Percentiles rank a stretch among this genome's conserved stretches.
These are phyloP conservation scores for Lactarius vividus DNA, from an alignment of 768 basidiomycete genomes.

Conservation along the genomic window DNA sequence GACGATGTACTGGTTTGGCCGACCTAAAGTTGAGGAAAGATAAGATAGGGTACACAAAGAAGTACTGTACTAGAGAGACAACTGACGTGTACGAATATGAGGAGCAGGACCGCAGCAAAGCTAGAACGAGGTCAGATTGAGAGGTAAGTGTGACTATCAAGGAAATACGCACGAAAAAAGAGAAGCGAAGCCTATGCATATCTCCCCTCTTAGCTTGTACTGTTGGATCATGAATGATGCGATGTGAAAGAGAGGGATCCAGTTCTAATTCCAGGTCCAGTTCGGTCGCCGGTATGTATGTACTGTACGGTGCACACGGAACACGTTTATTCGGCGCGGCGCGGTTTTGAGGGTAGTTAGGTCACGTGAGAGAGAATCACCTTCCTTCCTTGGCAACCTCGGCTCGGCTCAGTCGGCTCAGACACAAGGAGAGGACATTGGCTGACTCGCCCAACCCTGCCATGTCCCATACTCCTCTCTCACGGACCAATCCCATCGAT, in stretches of 20 bases:
- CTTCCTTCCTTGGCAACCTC: neutral
- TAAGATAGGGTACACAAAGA: constrained; percentile 30
- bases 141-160: constrained; percentile 16
- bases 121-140: constrained; percentile 37
- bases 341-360: neutral
- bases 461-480: constrained; percentile 15
- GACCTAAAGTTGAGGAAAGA: constrained; percentile 45
- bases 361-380: constrained; percentile 11
- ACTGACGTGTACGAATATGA: constrained; percentile 81
- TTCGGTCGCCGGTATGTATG: constrained; percentile 9
- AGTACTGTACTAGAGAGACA: constrained; percentile 18
- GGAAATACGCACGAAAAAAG: constrained; percentile 60
- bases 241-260: constrained; percentile 1
- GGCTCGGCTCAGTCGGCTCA: neutral
- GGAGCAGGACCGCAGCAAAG: constrained; percentile 50
- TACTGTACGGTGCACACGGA: constrained; percentile 37
- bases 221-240: constrained; percentile 14
- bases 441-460: neutral
- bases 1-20: constrained; percentile 79
- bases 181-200: constrained; percentile 71
- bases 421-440: neutral
- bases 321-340: constrained; percentile 39
- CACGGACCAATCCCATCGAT: constrained; percentile 5
- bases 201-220: constrained; percentile 62
- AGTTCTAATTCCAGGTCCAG: neutral